A percentile compares a stretch with the other conserved stretches of the same genome.
phyloP scores from a whole-genome alignment of 2,329 filamentous ascomycete species.

The Lachnellula occidentalis region DNA sequence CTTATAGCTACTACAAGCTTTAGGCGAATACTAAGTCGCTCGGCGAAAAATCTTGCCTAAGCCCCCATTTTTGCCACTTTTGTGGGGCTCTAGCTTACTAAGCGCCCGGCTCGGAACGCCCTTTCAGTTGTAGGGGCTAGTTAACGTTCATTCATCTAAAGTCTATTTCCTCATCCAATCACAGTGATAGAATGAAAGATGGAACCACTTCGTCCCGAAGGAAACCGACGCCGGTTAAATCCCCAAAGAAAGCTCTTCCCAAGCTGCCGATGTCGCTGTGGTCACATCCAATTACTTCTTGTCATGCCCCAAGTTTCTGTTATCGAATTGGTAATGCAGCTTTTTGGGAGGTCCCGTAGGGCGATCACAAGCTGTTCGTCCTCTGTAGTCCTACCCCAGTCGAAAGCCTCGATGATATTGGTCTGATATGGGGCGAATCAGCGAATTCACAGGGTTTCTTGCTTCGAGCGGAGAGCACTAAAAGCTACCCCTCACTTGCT shows the following conservation, averaged over 20 bases:
- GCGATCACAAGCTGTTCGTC: not conserved
- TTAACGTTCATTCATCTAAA: not conserved
- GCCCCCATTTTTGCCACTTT: too few species aligned
- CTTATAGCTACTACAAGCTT: too few species aligned
- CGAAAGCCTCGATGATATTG: conserved; percentile 9
- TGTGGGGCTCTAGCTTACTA: too few species aligned
- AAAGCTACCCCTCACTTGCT: conserved; percentile 21
- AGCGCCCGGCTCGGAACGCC: too few species aligned
- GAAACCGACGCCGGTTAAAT: conserved; percentile 8
- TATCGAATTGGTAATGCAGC: not conserved
- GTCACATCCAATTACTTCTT: conserved; percentile 7
- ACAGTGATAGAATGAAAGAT: not conserved
- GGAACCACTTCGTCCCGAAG: not conserved
- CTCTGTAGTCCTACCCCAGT: not conserved
- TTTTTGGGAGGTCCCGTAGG: conserved; percentile 1
- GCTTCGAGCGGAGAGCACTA: conserved; percentile 9
- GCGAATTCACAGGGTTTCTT: conserved; percentile 6
- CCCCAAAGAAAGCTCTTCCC: not conserved
- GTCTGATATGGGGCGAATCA: conserved; percentile 8
- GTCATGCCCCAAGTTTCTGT: not conserved
- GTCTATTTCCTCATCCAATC: not conserved
- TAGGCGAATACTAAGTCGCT: too few species aligned
- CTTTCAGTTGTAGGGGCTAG: too few species aligned
- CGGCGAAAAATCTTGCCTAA: too few species aligned
- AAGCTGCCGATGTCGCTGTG: conserved; percentile 8